Evolutionary conservation across 2,329 filamentous ascomycete genomes (phyloP).

Genomic region (Onygenales sp.): DNA sequence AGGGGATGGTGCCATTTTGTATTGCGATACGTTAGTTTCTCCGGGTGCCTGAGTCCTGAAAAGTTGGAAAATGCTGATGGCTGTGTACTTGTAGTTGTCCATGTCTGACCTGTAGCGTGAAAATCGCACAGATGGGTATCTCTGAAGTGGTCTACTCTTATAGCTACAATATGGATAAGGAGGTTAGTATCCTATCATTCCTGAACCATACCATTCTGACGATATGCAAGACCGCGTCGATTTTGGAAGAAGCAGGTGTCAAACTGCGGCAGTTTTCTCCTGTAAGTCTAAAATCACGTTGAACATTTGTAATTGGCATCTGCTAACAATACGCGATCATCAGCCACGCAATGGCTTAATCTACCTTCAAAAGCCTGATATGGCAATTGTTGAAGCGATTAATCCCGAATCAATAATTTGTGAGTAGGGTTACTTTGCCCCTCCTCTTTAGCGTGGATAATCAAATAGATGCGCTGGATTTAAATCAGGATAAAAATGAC

Average conservation of each 20-base stretch:
- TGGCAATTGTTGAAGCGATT: neutral
- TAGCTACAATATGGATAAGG: conserved; percentile 86
- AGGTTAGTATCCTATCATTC: conserved; percentile 32
- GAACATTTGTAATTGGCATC: conserved; percentile 4
- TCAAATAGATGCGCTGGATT: too few relatives aligned
- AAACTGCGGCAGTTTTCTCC: conserved; percentile 79
- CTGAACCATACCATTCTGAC: conserved; percentile 9
- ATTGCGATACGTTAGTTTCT: conserved; percentile 64
- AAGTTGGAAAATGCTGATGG: conserved; percentile 5
- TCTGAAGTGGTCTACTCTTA: conserved; percentile 91
- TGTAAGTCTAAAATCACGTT: conserved; percentile 42
- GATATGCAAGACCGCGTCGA: conserved; percentile 53
- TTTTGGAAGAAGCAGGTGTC: conserved; percentile 78
- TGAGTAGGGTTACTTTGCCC: neutral
- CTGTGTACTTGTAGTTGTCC: conserved; percentile 52
- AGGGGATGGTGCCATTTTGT: conserved; percentile 69
- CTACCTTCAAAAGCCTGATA: conserved; percentile 44
- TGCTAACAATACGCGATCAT: neutral
- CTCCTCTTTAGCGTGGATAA: too few relatives aligned
- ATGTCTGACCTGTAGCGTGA: conserved; percentile 95
- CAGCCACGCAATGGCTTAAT: conserved; percentile 57
- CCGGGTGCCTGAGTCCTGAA: neutral
- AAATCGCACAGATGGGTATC: conserved; percentile 95
- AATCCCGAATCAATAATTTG: neutral
- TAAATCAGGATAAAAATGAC: too few relatives aligned